Conservation (phyloP, 176 grass and related monocot species). For the Rhynchospora pubera region DNA sequence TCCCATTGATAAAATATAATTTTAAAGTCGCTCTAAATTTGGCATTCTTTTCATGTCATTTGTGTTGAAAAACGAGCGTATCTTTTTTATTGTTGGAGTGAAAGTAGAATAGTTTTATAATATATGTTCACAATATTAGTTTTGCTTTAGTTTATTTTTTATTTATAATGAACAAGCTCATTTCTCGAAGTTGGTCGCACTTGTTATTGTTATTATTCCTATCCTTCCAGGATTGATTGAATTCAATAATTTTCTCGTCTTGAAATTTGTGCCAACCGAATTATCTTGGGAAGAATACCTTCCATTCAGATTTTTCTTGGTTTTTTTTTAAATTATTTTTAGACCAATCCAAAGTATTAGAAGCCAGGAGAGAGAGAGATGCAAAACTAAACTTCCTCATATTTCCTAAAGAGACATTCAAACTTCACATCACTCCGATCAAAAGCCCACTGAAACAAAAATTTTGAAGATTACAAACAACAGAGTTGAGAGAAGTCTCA, state of each 20-base stretch:
- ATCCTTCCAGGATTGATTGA: background rate
- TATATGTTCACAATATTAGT: background rate
- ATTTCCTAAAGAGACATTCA: conserved; percentile 9
- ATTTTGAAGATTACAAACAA: conserved; percentile 16
- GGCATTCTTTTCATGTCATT: background rate
- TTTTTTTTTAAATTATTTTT: background rate
- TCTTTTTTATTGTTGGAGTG: background rate
- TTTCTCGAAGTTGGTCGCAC: background rate
- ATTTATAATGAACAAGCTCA: background rate
- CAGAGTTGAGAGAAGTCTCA: background rate
- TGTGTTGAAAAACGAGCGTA: background rate
- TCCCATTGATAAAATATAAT: background rate
- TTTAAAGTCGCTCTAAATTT: background rate
- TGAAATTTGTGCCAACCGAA: conserved; percentile 1
- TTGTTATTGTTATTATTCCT: background rate
- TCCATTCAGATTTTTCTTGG: background rate
- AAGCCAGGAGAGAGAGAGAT: background rate
- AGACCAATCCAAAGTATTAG: background rate
- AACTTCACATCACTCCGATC: conserved; percentile 1
- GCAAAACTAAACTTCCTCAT: conserved; percentile 17
- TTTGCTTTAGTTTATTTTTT: background rate
- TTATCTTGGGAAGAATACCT: conserved; percentile 1
- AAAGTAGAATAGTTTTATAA: background rate
- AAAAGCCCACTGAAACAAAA: conserved; percentile 18
- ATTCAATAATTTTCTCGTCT: background rate